These are phyloP conservation scores for Fusarium neocosmosporiellum DNA, from an alignment of 2,329 filamentous ascomycete species.

Conservation along the genomic window DNA sequence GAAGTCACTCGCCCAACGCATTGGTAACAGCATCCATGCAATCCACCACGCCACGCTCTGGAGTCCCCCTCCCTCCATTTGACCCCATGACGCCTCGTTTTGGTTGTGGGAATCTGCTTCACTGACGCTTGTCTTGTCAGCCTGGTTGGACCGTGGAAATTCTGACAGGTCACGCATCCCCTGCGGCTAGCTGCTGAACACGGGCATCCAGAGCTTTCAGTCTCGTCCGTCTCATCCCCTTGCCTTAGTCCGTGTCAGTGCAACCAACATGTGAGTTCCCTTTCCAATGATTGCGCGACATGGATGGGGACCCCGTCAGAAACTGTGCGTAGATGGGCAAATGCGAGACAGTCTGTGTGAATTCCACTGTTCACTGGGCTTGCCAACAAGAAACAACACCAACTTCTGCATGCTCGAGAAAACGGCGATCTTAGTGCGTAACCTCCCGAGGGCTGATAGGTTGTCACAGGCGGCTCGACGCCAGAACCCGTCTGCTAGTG, in stretches of 20 bases:
- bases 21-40: slow-evolving; percentile 4
- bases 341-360: not conserved
- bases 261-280: not conserved
- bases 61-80: not conserved
- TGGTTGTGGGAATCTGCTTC: not conserved
- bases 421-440: not conserved
- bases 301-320: not conserved
- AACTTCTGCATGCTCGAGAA: not conserved
- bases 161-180: slow-evolving; percentile 5
- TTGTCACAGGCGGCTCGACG: not conserved
- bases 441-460: not conserved
- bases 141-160: not conserved
- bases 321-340: not conserved
- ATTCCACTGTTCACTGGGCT: not conserved
- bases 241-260: slow-evolving; percentile 1
- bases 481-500: not conserved
- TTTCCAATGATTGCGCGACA: not conserved
- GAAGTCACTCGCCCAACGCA: not conserved
- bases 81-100: slow-evolving; percentile 4
- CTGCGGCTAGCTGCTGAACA: not conserved
- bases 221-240: not conserved
- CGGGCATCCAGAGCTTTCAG: not conserved
- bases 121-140: not conserved
- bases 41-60: not conserved
- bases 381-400: not conserved